A percentile compares a stretch with the other conserved stretches of the same genome.
Conservation (phyloP, 2,329 filamentous ascomycete species). For the Aspergillus spinulosporus region DNA sequence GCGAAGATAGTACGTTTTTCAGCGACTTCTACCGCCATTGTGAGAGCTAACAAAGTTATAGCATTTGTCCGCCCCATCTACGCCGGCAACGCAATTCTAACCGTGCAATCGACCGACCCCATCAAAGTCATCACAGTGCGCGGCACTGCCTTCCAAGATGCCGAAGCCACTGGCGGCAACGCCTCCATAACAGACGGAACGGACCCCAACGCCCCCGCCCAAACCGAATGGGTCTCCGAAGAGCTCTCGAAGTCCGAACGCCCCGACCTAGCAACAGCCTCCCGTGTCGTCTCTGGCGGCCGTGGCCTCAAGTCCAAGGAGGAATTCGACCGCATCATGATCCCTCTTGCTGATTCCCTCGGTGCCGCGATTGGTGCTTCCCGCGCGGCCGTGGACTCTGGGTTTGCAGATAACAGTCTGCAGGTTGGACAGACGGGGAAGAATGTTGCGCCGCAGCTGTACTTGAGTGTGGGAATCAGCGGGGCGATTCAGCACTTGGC, state of each 20-base stretch:
- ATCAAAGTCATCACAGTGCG: slow-evolving; percentile 91
- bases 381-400: slow-evolving; percentile 91
- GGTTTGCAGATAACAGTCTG: slow-evolving; percentile 96
- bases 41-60: slow-evolving; percentile 25
- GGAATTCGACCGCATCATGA: slow-evolving; percentile 90
- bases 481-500: slow-evolving; percentile 97
- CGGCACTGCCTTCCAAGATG: slow-evolving; percentile 84
- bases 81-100: slow-evolving; percentile 94
- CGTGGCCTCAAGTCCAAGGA: slow-evolving; percentile 96
- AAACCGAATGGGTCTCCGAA: slow-evolving; percentile 90
- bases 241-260: slow-evolving; percentile 90
- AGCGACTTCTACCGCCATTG: neutral
- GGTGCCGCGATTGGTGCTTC: slow-evolving; percentile 96
- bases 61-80: slow-evolving; percentile 95
- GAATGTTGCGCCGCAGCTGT: slow-evolving; percentile 94
- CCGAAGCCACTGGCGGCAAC: slow-evolving; percentile 69
- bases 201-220: slow-evolving; percentile 73
- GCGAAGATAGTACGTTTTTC: slow-evolving; percentile 69
- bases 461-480: slow-evolving; percentile 92
- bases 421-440: slow-evolving; percentile 99
- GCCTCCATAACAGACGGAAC: slow-evolving; percentile 76
- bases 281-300: slow-evolving; percentile 87
- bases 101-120: slow-evolving; percentile 82
- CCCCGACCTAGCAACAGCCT: slow-evolving; percentile 87
- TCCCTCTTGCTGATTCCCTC: slow-evolving; percentile 85